Evolutionary conservation across 163 green algal genomes (phyloP).

Genomic region (Prototheca wickerhamii): DNA sequence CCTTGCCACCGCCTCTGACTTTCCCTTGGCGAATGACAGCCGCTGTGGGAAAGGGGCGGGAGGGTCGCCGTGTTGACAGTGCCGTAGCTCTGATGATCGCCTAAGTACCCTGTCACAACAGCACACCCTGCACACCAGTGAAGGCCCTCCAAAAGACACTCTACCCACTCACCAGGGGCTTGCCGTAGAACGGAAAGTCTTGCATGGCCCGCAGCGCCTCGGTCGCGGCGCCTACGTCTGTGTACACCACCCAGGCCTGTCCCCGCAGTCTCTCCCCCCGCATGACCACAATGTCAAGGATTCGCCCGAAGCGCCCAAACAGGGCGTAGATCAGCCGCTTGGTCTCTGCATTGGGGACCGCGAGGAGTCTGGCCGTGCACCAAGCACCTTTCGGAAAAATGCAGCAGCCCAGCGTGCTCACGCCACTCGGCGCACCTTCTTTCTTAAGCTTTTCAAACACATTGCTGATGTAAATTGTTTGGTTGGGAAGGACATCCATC

Average conservation of each 20-base stretch:
- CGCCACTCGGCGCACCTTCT: conserved; percentile 51
- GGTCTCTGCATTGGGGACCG: conserved; percentile 59
- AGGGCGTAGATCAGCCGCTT: conserved; percentile 90
- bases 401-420: too few species aligned
- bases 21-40: conserved; percentile 8
- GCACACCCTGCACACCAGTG: too few species aligned
- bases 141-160: neutral
- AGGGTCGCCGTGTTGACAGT: too few species aligned
- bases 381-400: neutral
- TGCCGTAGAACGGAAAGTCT: conserved; percentile 97
- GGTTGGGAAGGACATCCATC: conserved; percentile 71
- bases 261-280: conserved; percentile 80
- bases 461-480: conserved; percentile 94
- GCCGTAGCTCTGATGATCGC: neutral
- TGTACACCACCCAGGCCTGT: conserved; percentile 95
- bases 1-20: conserved; percentile 2
- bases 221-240: conserved; percentile 69
- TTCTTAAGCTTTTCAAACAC: conserved; percentile 93
- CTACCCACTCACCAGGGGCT: conserved; percentile 59
- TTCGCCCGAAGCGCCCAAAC: conserved; percentile 91
- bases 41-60: neutral
- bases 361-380: too few species aligned
- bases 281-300: conserved; percentile 86
- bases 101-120: too few species aligned
- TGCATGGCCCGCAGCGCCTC: conserved; percentile 90